Evolutionary conservation across 352 stramenopile genomes (phyloP), one percentile per base, ranked within the genome.

Genomic region (Pythium rishiriense): DNA sequence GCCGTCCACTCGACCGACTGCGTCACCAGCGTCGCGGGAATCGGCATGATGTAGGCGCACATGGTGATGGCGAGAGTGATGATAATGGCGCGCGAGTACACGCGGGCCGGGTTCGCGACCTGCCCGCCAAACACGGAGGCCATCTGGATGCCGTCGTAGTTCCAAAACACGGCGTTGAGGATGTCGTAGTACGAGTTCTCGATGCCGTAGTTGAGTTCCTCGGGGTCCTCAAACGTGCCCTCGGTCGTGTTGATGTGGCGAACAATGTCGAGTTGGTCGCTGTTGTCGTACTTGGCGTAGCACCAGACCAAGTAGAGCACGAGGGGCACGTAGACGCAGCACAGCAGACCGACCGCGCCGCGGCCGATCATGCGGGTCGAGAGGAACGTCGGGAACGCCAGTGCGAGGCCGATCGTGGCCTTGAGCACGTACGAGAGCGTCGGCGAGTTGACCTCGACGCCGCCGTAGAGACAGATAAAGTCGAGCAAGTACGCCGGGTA

Each of bases 131-230:
- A 97, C 2, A 78, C 49, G 19, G 85, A 90, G 1, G 81, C 90
- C 46, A 73, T 80, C 60, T 97, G 85, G 66, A 95, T 96, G 33
- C 83, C 88, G 66, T 97, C 97, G 24, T 96, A 85, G 72, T 97
- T 97, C 91, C 92, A 98, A 70, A 97, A 98, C 19, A 98, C 68
- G 47, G 95, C 95, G 68, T 97, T 97, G 17, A 98, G 33, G 29
- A 62, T 61, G 29, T 49, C 33, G 35, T 54, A 60, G 33, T 52
- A 59, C 56, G 56, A 57, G 33, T 53, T 60, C 43, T 58, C 52
- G 28, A 62, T 25, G 24, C 31, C 35, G 19, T 21, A 37, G 8
- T 52, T 21, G 47, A 58, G 29, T n/a, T 67, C 31, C n/a, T 48
- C 41, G 22, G 39, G 47, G 46, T 65, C 50, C 22, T 50, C 31